These are phyloP conservation scores for Plectranthus barbatus DNA, from an alignment of 257 asterid species.

Conservation along the genomic window DNA sequence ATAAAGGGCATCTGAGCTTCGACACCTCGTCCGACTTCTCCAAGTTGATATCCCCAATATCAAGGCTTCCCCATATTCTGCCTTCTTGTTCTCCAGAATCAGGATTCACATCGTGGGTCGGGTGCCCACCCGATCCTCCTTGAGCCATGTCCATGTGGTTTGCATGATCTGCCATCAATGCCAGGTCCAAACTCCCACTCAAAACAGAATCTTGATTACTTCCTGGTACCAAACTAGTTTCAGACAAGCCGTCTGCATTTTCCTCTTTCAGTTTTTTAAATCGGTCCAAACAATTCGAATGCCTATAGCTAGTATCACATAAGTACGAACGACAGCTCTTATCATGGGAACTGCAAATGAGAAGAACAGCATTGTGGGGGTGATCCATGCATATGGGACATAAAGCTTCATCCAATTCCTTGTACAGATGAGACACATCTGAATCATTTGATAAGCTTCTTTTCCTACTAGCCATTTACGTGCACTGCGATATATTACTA, in stretches of 20 bases:
- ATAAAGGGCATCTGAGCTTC: slow-evolving; percentile 70
- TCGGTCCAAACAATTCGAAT: slow-evolving; percentile 87
- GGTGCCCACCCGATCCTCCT: background rate
- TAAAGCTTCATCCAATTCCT: slow-evolving; percentile 91
- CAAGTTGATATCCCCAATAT: slow-evolving; percentile 20
- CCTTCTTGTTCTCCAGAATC: slow-evolving; percentile 19
- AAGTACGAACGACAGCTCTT: slow-evolving; percentile 85
- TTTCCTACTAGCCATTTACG: slow-evolving; percentile 95
- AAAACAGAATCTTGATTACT: background rate
- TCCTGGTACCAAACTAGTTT: slow-evolving; percentile 10
- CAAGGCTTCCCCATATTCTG: slow-evolving; percentile 20
- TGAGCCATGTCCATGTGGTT: background rate
- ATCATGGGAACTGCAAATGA: slow-evolving; percentile 78
- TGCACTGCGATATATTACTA: slow-evolving; percentile 62
- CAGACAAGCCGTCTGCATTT: slow-evolving; percentile 23
- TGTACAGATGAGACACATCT: slow-evolving; percentile 53
- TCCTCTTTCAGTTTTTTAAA: slow-evolving; percentile 63
- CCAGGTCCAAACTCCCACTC: slow-evolving; percentile 16
- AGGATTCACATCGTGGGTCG: slow-evolving; percentile 4
- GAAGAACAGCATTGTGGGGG: slow-evolving; percentile 80
- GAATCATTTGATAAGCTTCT: slow-evolving; percentile 70
- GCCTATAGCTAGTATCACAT: slow-evolving; percentile 92
- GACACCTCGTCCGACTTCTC: slow-evolving; percentile 32
- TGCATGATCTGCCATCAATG: slow-evolving; percentile 10
- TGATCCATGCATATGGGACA: slow-evolving; percentile 96